Evolutionary conservation across 192 early-diverging fungal species (phyloP).

Genomic region (Phlyctochytrium planicorne): DNA sequence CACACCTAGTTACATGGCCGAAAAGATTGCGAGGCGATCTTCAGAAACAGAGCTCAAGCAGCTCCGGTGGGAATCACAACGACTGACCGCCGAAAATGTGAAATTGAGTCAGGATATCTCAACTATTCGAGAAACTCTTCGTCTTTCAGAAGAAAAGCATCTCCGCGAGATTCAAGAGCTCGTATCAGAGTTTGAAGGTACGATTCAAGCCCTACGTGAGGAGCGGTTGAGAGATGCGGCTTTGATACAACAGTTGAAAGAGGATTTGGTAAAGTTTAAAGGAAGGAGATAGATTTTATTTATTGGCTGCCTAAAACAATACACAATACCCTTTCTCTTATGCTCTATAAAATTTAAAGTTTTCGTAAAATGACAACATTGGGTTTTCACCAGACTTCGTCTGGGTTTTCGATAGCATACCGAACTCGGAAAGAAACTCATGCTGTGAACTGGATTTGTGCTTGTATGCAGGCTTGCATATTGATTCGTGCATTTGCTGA

Average conservation of each 20-base stretch:
- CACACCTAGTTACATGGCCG: slow-evolving; percentile 1
- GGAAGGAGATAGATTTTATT: not conserved
- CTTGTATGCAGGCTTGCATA: slow-evolving; percentile 16
- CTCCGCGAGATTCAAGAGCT: not conserved
- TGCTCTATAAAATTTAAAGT: slow-evolving; percentile 57
- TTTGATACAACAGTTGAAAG: not conserved
- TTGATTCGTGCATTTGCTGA: slow-evolving; percentile 65
- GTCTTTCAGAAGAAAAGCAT: not conserved
- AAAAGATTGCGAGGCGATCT: slow-evolving; percentile 19
- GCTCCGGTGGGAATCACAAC: slow-evolving; percentile 12
- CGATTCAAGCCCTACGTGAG: not conserved
- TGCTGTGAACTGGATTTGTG: not conserved
- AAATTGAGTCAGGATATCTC: slow-evolving; percentile 1
- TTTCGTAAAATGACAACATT: slow-evolving; percentile 93
- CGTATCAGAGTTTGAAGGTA: not conserved
- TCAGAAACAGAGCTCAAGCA: slow-evolving; percentile 16
- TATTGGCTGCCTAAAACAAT: too few relatives aligned
- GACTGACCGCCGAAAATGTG: slow-evolving; percentile 13
- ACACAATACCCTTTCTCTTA: not conserved
- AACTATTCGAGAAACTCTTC: slow-evolving; percentile 7
- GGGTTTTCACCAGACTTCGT: slow-evolving; percentile 92
- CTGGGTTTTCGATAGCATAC: slow-evolving; percentile 68
- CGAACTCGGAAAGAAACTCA: slow-evolving; percentile 77
- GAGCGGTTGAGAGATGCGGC: slow-evolving; percentile 2
- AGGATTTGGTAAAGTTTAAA: not conserved